Evolutionary conservation across 164 flowering plant genomes (phyloP), one percentile per base, ranked within the genome.

Genomic region (Annona squamosa): DNA sequence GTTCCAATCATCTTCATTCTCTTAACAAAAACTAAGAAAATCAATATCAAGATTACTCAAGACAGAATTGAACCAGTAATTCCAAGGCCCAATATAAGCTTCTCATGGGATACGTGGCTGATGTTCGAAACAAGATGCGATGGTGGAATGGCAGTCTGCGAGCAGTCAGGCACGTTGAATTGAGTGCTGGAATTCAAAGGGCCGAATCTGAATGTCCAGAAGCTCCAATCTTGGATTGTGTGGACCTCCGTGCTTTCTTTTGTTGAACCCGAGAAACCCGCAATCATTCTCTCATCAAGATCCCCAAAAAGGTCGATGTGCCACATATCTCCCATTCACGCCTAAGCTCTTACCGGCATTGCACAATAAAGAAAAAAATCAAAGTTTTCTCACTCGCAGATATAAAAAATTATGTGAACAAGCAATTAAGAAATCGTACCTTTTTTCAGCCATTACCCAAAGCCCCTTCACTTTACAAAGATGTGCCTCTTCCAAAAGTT

Each of bases 171-270:
- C 1, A 88, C 91, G 74, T 87, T 91, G 74, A 86, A 87, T 57
- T 66, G 73, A 16, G 43, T 6, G 13, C 87, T 6, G 45, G 63
- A 81, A 46, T 84, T 75, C 63, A 48, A 67, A 1, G 83, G 83
- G 10, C 64, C 67, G 70, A 86, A 82, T 46, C 90, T 91, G 65
- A 19, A 81, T 17, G 90, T 85, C n/a, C 74, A 70, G 61, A 94
- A 94, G 65, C 79, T 87, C 97, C 97, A 94, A 73, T 78, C 87
- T 72, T 82, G 72, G 69, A 94, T 79, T 74, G 70, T 63, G 68
- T 94, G 98, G 37, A 84, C 74, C 82, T 92, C 97, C 0, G 98
- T 91, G 79, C 95, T 94, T 37, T 93, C 97, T 68, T 92, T 93
- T 0, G 90, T 91, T 0, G 98, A 87, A 1, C 86, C 98, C 1